Percentiles rank a stretch among this genome's conserved stretches.
These are phyloP conservation scores for Penicillium thymicola DNA, from an alignment of 2,329 filamentous ascomycete genomes.

Conservation along the genomic window DNA sequence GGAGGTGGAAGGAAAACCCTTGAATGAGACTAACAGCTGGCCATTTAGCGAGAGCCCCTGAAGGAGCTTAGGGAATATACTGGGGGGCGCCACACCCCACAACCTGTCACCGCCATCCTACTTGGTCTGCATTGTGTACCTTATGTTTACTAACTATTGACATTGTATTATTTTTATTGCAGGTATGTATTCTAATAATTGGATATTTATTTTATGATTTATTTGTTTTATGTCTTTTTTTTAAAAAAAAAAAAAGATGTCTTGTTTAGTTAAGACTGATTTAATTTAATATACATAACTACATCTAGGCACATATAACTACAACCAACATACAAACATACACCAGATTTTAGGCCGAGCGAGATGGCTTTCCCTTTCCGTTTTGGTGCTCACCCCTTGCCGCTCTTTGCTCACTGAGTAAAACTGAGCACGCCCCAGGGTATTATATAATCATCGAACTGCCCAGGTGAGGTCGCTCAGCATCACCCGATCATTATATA, in stretches of 20 bases:
- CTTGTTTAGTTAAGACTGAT: background rate
- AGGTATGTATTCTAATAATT: background rate
- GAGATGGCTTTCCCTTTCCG: too few species aligned
- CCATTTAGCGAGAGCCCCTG: conserved; percentile 30
- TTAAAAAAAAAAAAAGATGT: background rate
- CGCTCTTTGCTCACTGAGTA: too few species aligned
- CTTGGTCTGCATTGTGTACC: background rate
- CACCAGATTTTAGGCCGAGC: too few species aligned
- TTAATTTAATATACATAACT: background rate
- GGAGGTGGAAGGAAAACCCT: conserved; percentile 13
- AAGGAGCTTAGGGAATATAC: conserved; percentile 25
- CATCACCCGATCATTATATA: too few species aligned
- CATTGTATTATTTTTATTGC: background rate
- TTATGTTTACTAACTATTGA: background rate
- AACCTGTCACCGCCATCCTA: conserved; percentile 25
- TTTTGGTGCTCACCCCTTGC: too few species aligned
- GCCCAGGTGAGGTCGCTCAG: too few species aligned
- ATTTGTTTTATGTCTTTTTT: too few species aligned
- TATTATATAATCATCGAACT: too few species aligned
- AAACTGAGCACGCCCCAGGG: too few species aligned
- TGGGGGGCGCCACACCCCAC: conserved; percentile 27
- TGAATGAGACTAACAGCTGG: conserved; percentile 21
- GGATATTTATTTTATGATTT: too few species aligned
- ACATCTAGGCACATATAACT: background rate
- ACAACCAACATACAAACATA: too few species aligned